Base-by-base conservation (phyloP, 2,329 filamentous ascomycete species). In the Fusarium sororula region DNA sequence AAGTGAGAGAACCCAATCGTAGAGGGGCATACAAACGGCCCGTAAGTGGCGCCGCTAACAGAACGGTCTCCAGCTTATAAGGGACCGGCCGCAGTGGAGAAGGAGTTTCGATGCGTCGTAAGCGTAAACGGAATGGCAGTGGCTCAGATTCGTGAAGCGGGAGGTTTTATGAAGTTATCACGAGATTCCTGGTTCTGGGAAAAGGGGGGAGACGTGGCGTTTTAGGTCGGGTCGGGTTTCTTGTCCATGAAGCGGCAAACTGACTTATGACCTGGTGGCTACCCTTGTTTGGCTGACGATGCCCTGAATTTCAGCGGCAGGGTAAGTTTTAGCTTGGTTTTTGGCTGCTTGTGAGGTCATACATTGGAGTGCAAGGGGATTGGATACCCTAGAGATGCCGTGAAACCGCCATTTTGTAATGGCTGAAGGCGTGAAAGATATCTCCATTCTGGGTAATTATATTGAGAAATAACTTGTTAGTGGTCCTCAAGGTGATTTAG, bases 281-380 rank as follows among this genome's bases (percentile, higher is more conserved):
- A 51, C 37, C 62, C 71, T 59, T 63, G 61, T 47, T 70, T 53
- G 57, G 51, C 48, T 68, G 63, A 58, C 39, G 55, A 75, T 75
- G 68, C 63, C 67, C 63, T 75, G 72, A 44, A 69, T 69, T 75
- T 75, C 47, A 58, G 54, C 60, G 56, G 56, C 45, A 51, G 26
- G 41, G 51, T 59, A 57, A 41, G 47, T 47, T 47, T 47, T 58
- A 66, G 72, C 72, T 75, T 75, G 64, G 37, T 63, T 70, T 68
- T 71, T 53, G 50, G 68, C 56, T 60, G 71, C 50, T 15, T 50
- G 74, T 75, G 74, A 76, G 72, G 74, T 75, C 73, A 76, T 75
- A 42, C 44, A 39, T 32, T 28, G 13, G 35, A 15, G 26, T 60
- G 54, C 42, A n/a, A 63, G 64, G 66, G 65, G 66, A 58, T 59